These are phyloP conservation scores for Claviceps citrina DNA, from an alignment of 2,329 filamentous ascomycete species.

Conservation along the genomic window DNA sequence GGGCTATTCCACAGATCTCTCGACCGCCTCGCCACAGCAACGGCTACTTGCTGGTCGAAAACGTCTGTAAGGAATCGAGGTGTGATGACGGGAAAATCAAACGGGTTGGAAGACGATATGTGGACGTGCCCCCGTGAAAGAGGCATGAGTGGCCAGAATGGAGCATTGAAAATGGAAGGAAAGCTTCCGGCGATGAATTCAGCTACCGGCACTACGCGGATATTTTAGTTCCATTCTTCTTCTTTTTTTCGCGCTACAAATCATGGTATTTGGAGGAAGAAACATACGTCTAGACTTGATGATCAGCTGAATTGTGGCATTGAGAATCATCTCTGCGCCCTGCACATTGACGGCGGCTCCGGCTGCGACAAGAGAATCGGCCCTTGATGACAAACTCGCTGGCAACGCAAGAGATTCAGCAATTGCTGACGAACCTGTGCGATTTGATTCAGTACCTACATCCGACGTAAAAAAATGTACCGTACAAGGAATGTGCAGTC, in stretches of 20 bases:
- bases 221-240: not conserved
- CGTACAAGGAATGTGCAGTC: not conserved
- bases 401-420: conserved; percentile 1
- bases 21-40: conserved; percentile 7
- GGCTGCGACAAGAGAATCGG: conserved; percentile 9
- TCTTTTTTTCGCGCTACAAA: not conserved
- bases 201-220: conserved; percentile 8
- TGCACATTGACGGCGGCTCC: conserved; percentile 10
- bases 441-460: not conserved
- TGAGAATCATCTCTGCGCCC: conserved; percentile 10
- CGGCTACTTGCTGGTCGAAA: conserved; percentile 11
- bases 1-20: conserved; percentile 8
- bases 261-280: not conserved
- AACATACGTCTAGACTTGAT: conserved; percentile 3
- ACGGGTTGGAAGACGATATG: conserved; percentile 10
- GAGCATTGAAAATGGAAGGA: conserved; percentile 7
- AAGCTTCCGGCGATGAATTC: conserved; percentile 10
- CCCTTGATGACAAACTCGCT: conserved; percentile 6
- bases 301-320: conserved; percentile 11
- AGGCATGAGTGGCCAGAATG: conserved; percentile 13
- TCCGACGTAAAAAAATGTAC: not conserved
- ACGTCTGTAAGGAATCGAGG: conserved; percentile 10
- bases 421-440: conserved; percentile 1
- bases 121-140: conserved; percentile 12
- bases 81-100: conserved; percentile 9